These are phyloP conservation scores for Gynochthodes officinalis DNA, from an alignment of 257 asterid species.

Conservation along the genomic window DNA sequence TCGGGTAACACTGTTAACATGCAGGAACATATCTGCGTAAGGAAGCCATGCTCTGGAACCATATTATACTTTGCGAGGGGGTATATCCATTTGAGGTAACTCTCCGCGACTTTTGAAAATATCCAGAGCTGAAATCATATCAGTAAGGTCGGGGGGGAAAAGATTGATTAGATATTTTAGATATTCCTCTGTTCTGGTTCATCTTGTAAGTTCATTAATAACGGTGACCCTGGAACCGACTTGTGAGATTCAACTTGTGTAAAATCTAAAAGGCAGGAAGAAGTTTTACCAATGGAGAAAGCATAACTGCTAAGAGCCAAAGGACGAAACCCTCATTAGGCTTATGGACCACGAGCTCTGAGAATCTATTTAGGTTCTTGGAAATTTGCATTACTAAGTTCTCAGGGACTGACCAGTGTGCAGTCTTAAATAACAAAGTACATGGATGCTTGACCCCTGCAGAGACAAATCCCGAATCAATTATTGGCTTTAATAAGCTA, in stretches of 20 bases:
- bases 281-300: constrained; percentile 55
- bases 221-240: too few species aligned
- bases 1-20: constrained; percentile 51
- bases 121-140: constrained; percentile 44
- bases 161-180: too few species aligned
- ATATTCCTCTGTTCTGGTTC: too few species aligned
- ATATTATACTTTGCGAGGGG: constrained; percentile 46
- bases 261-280: background rate
- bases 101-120: constrained; percentile 39
- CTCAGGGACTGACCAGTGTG: constrained; percentile 48
- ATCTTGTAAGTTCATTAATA: background rate
- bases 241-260: too few species aligned
- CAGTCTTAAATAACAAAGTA: constrained; percentile 47
- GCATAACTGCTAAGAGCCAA: constrained; percentile 41
- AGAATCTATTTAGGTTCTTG: constrained; percentile 43
- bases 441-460: constrained; percentile 51
- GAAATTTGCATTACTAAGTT: constrained; percentile 28
- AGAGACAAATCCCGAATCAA: background rate
- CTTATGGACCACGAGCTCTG: constrained; percentile 57
- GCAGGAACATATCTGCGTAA: constrained; percentile 47
- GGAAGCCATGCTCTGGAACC: constrained; percentile 47
- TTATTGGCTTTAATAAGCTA: background rate
- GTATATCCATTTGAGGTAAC: constrained; percentile 51
- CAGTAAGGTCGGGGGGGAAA: background rate
- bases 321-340: constrained; percentile 46